These are phyloP conservation scores for Yarrowia sp. DNA, from an alignment of 805 yeast genomes.

Conservation along the genomic window DNA sequence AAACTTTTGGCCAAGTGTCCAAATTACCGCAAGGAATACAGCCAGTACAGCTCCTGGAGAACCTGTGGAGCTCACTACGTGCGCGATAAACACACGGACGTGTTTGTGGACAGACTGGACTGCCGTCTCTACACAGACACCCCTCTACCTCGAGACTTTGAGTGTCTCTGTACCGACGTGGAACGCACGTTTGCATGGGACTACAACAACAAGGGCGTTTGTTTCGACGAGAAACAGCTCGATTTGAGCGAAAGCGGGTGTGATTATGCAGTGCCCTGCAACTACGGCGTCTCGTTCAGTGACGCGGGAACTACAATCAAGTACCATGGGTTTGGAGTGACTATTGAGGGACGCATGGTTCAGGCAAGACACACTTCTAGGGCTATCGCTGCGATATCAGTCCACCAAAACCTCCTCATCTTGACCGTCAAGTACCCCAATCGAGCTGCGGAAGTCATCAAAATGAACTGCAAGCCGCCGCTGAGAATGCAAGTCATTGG, in stretches of 20 bases:
- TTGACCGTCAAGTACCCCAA: conserved; percentile 21
- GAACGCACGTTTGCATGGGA: conserved; percentile 20
- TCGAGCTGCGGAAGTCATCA: background rate
- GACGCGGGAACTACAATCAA: background rate
- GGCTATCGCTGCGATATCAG: background rate
- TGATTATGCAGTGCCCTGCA: conserved; percentile 8
- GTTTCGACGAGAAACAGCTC: conserved; percentile 6
- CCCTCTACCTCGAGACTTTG: background rate
- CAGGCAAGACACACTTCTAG: conserved; percentile 17
- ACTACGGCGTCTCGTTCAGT: background rate
- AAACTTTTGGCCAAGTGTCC: background rate
- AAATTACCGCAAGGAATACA: background rate
- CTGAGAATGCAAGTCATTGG: background rate
- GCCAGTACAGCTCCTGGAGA: background rate
- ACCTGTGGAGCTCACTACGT: background rate
- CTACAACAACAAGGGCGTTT: conserved; percentile 22
- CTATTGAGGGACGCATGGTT: background rate
- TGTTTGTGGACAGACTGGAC: background rate
- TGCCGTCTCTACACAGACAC: background rate
- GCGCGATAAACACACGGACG: background rate
- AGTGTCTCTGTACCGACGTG: conserved; percentile 4
- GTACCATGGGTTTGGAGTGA: conserved; percentile 18
- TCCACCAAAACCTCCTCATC: background rate
- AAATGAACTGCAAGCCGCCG: conserved; percentile 10
- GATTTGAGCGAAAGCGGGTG: background rate